A percentile compares a stretch with the other conserved stretches of the same genome.
Conservation (phyloP, 2,329 filamentous ascomycete genomes). For the Fusarium sp. region DNA sequence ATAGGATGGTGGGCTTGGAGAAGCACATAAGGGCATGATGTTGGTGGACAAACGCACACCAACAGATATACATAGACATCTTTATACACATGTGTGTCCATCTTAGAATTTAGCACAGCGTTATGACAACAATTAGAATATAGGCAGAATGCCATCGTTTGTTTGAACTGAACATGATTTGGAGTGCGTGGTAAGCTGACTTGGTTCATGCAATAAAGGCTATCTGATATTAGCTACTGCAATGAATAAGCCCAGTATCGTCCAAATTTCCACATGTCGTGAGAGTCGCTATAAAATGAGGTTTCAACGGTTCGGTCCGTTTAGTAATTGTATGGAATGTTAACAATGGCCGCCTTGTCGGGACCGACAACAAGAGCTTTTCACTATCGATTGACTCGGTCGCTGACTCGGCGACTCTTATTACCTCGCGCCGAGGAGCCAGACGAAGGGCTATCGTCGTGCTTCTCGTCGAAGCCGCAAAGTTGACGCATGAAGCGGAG, state of each 20-base stretch:
- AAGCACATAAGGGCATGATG: slow-evolving; percentile 7
- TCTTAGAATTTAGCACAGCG: slow-evolving; percentile 17
- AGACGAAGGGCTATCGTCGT: slow-evolving; percentile 1
- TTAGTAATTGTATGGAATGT: background rate
- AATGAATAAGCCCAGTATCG: background rate
- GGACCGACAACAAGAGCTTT: background rate
- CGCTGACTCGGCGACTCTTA: slow-evolving; percentile 36
- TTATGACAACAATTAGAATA: slow-evolving; percentile 22
- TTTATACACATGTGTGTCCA: slow-evolving; percentile 11
- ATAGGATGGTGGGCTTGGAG: slow-evolving; percentile 7
- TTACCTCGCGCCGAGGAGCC: slow-evolving; percentile 13
- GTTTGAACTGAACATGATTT: background rate
- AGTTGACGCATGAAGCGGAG: slow-evolving; percentile 69
- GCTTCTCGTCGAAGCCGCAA: slow-evolving; percentile 62
- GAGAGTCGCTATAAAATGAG: slow-evolving; percentile 1
- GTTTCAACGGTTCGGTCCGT: background rate
- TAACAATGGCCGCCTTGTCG: slow-evolving; percentile 2
- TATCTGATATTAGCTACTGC: background rate
- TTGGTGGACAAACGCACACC: slow-evolving; percentile 11
- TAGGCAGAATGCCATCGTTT: slow-evolving; percentile 11
- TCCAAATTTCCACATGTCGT: background rate
- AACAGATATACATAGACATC: slow-evolving; percentile 21
- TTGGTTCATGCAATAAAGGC: background rate
- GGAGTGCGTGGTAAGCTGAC: background rate
- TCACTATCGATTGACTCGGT: slow-evolving; percentile 34